Conservation (phyloP, 495 filamentous ascomycete species). For the Lophium mytilinum region DNA sequence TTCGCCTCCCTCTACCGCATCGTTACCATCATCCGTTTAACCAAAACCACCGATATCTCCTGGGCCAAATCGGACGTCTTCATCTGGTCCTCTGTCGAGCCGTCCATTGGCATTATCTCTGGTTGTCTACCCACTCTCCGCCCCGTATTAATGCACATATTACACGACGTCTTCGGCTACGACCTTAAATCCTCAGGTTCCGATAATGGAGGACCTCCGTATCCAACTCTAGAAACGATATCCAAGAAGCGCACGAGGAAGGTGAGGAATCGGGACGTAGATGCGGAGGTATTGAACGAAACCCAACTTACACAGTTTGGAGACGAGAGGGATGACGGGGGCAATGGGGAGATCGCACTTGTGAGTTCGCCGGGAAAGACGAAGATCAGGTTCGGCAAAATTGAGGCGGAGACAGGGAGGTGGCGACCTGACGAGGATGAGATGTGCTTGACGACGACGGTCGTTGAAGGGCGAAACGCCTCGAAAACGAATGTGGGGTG, state of each 20-base stretch:
- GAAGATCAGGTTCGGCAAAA: too few relatives aligned
- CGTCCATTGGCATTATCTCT: constrained; percentile 5
- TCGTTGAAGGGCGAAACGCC: too few relatives aligned
- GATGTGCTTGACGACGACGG: too few relatives aligned
- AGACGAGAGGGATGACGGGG: background rate
- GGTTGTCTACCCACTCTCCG: constrained; percentile 6
- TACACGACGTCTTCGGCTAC: background rate
- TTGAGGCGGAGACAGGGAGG: too few relatives aligned
- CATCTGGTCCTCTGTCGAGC: constrained; percentile 6
- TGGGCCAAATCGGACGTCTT: constrained; percentile 7
- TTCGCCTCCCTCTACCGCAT: constrained; percentile 11
- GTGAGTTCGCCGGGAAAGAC: too few relatives aligned
- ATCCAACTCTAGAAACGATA: background rate
- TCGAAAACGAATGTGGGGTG: too few relatives aligned
- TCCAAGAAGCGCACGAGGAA: constrained; percentile 4
- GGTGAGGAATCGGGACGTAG: background rate
- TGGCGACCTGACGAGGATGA: too few relatives aligned
- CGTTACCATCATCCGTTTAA: constrained; percentile 1
- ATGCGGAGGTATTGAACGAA: background rate
- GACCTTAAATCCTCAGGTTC: background rate
- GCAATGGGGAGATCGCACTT: too few relatives aligned
- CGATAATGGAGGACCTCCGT: background rate
- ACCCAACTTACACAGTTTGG: constrained; percentile 1
- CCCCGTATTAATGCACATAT: background rate
- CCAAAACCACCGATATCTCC: constrained; percentile 1